Conservation (phyloP, 768 basidiomycete genomes). For the Russula emetica region DNA sequence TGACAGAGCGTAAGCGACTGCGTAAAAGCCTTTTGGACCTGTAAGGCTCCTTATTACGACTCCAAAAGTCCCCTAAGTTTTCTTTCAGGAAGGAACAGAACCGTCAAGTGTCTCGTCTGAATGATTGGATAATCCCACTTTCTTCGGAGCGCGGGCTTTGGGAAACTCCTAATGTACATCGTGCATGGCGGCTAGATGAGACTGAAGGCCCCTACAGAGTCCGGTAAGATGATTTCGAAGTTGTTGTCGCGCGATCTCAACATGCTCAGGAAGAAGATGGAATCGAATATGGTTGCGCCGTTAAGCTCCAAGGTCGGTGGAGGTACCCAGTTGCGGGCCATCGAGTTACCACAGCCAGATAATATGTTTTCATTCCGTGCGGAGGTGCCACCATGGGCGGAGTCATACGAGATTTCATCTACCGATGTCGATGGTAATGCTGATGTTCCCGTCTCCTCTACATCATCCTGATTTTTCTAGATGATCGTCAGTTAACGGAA, state of each 20-base stretch:
- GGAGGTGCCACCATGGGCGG: constrained; percentile 71
- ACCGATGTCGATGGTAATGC: constrained; percentile 56
- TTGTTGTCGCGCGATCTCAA: neutral
- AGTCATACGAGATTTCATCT: constrained; percentile 62
- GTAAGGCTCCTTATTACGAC: constrained; percentile 39
- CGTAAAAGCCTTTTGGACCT: constrained; percentile 69
- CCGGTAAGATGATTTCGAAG: constrained; percentile 45
- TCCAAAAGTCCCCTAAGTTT: neutral
- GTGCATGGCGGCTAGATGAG: constrained; percentile 79
- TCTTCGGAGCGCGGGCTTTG: constrained; percentile 81
- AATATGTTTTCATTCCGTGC: constrained; percentile 46
- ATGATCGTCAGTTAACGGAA: constrained; percentile 56
- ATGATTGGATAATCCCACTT: constrained; percentile 57
- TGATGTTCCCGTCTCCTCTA: neutral
- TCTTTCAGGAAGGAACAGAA: constrained; percentile 65
- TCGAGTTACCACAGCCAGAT: constrained; percentile 51
- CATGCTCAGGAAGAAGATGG: constrained; percentile 64
- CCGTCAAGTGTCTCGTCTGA: constrained; percentile 57
- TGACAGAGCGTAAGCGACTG: constrained; percentile 66
- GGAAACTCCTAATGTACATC: constrained; percentile 50
- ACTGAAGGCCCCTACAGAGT: constrained; percentile 89
- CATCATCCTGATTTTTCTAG: constrained; percentile 28
- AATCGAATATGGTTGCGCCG: constrained; percentile 49
- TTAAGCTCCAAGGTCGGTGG: constrained; percentile 47
- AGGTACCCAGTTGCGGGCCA: constrained; percentile 44